Evolutionary conservation across 2,329 filamentous ascomycete species (phyloP).

Genomic region (Akanthomyces muscarius): DNA sequence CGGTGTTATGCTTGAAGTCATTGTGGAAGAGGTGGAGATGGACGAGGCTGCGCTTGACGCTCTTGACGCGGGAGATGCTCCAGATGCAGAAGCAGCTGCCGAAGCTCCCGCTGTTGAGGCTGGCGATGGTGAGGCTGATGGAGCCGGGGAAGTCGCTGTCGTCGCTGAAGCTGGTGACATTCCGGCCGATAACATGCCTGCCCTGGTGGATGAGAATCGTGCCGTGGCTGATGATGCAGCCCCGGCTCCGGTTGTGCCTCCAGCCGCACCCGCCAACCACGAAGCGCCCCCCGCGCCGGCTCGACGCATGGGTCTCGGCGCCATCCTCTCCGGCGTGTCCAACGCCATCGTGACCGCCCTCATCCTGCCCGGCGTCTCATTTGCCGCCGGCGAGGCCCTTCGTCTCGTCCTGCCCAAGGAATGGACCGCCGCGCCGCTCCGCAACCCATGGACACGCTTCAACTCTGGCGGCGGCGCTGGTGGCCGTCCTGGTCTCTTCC

Average conservation of each 20-base stretch:
- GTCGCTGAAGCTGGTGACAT: background rate
- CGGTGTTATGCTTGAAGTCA: constrained; percentile 31
- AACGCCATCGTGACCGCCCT: constrained; percentile 55
- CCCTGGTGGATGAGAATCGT: background rate
- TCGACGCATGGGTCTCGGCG: constrained; percentile 31
- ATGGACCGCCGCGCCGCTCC: constrained; percentile 52
- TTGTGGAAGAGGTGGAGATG: constrained; percentile 31
- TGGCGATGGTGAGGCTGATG: background rate
- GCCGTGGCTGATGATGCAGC: constrained; percentile 13
- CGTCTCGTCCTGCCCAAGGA: constrained; percentile 62
- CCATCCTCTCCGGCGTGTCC: constrained; percentile 40
- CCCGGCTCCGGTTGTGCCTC: background rate
- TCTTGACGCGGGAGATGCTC: constrained; percentile 9
- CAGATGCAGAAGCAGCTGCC: background rate
- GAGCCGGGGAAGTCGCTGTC: background rate
- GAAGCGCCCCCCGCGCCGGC: constrained; percentile 35
- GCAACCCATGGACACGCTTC: constrained; percentile 24
- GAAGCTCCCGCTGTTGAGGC: background rate
- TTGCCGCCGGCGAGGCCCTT: constrained; percentile 71
- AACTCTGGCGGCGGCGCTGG: constrained; percentile 26
- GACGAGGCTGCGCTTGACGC: constrained; percentile 34
- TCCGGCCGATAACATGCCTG: too few relatives aligned
- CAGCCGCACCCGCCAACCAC: constrained; percentile 22
- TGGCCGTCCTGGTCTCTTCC: constrained; percentile 61
- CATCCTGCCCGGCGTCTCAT: constrained; percentile 77